Conservation (phyloP, 1,139 yeast genomes). For the Blastobotrys petasosporus region DNA sequence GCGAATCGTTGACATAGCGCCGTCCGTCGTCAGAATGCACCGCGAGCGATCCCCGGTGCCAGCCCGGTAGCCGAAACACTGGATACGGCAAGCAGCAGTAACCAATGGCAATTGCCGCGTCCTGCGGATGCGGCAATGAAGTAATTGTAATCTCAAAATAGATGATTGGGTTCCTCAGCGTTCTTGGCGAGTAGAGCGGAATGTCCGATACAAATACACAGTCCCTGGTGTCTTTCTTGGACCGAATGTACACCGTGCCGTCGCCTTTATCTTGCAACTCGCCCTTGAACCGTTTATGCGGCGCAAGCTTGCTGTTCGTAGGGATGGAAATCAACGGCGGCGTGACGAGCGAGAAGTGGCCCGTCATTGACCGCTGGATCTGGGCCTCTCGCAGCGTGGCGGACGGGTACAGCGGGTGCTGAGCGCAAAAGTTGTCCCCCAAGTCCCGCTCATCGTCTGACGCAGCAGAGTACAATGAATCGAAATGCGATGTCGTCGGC, state of each 20-base stretch:
- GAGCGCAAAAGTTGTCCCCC: constrained; percentile 21
- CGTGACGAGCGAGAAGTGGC: constrained; percentile 15
- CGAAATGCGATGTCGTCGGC: constrained; percentile 16
- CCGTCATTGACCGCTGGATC: constrained; percentile 3
- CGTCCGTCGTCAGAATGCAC: constrained; percentile 31
- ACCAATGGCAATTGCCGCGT: constrained; percentile 27
- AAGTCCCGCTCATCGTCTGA: constrained; percentile 21
- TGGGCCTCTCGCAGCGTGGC: constrained; percentile 11
- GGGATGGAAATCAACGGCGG: constrained; percentile 20
- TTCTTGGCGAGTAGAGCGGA: constrained; percentile 21
- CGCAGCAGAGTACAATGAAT: constrained; percentile 21
- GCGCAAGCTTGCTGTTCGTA: constrained; percentile 13
- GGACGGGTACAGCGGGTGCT: constrained; percentile 17
- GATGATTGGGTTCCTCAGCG: constrained; percentile 13
- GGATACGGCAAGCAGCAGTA: constrained; percentile 29
- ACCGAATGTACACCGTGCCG: constrained; percentile 18
- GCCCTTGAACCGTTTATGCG: constrained; percentile 21
- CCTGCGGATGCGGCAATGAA: constrained; percentile 19
- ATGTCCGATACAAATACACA: constrained; percentile 22
- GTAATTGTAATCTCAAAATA: constrained; percentile 27
- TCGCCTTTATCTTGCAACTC: constrained; percentile 17
- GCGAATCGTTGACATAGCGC: constrained; percentile 26
- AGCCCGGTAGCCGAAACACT: constrained; percentile 28
- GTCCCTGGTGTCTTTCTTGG: constrained; percentile 19
- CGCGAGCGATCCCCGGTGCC: constrained; percentile 30